Evolutionary conservation across 257 asterid genomes (phyloP).

Genomic region (Avicennia marina): DNA sequence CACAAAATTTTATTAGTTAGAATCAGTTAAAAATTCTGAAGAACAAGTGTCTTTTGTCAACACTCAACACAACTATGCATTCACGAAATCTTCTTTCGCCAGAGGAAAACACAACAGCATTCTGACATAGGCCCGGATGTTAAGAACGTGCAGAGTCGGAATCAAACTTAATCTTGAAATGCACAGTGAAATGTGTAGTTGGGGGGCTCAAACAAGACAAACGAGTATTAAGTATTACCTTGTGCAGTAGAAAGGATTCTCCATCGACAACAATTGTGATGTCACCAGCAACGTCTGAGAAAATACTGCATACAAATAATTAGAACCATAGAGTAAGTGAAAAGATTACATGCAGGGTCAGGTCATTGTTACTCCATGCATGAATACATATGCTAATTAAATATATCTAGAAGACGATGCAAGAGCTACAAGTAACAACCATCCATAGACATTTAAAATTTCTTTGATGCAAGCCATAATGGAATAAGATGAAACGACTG

Average conservation of each 20-base stretch:
- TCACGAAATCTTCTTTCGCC: not conserved
- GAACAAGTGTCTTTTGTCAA: not conserved
- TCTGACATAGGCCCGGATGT: not conserved
- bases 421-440: too few relatives aligned
- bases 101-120: not conserved
- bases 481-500: too few relatives aligned
- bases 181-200: not conserved
- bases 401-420: too few relatives aligned
- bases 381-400: too few relatives aligned
- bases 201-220: not conserved
- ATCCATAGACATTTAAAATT: too few relatives aligned
- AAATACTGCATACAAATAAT: slow-evolving; percentile 34
- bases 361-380: too few relatives aligned
- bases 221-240: slow-evolving; percentile 29
- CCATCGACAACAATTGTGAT: slow-evolving; percentile 46
- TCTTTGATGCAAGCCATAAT: too few relatives aligned
- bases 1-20: not conserved
- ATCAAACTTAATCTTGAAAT: not conserved
- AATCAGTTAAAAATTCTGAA: not conserved
- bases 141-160: not conserved
- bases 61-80: too few relatives aligned
- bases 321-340: not conserved
- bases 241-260: slow-evolving; percentile 53
- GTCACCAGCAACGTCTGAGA: slow-evolving; percentile 68
- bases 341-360: too few relatives aligned